Evolutionary conservation across 257 asterid genomes (phyloP), one percentile per base, ranked within the genome.

Genomic region (Rauvolfia tetraphylla): DNA sequence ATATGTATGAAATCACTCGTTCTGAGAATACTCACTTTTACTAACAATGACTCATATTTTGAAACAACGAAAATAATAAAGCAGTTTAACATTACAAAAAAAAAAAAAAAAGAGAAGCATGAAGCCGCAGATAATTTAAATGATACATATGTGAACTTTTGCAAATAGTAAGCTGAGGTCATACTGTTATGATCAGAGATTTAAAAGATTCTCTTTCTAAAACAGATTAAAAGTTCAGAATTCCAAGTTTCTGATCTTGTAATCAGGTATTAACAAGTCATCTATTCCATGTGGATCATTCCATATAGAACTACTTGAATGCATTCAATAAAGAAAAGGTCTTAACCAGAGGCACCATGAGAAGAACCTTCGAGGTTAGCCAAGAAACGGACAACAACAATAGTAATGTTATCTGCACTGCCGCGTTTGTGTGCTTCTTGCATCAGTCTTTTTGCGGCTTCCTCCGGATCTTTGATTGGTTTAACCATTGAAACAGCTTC

Each of bases 371-470:
- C 96, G 51, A 77, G 80, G 59, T 72, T 76, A 56, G 80, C 79
- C 74, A 90, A 87, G 79, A 94, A 94, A 20, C 95, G 96, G 62
- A 94, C 98, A 0, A 92, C 90, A 22, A 94, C 94, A 12, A 87
- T 79, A 38, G 98, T 94, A 80, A 90, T 94, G 58, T 94, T 94
- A 81, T 94, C 98, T 5, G 94, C 96, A 48, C 97, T 94, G 79
- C 97, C 98, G 72, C 98, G 86, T 81, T 90, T 97, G 68, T 83
- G 78, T 23, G 98, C 98, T 82, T 94, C 98, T 70, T 92, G 97
- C 96, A 92, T 79, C 74, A 94, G 85, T 83, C 96, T 85, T 71
- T 92, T 94, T 3, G 98, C 97, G 3, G 94, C 96, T 68, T 92
- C 98, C 86, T 92, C 96, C 3, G 98, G 97, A 48, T 94, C 98